Evolutionary conservation across 2,329 filamentous ascomycete genomes (phyloP).

Genomic region (Diplodia intermedia): DNA sequence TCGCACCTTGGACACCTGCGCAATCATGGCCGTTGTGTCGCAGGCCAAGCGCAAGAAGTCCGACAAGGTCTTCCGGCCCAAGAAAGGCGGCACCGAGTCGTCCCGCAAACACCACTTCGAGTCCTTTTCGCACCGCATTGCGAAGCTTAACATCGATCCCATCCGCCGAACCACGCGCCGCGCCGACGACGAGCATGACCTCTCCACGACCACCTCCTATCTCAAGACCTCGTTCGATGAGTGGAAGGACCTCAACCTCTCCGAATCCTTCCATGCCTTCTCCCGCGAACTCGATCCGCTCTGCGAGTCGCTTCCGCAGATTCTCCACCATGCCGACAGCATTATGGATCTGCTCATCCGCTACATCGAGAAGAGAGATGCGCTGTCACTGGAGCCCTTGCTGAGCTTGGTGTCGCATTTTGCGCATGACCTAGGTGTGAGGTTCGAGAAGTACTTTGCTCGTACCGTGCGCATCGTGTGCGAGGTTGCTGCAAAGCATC

Average conservation of each 20-base stretch:
- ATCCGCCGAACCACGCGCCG: slow-evolving; percentile 87
- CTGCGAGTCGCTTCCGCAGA: slow-evolving; percentile 88
- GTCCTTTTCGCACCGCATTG: slow-evolving; percentile 87
- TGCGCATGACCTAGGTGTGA: slow-evolving; percentile 86
- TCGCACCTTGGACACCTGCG: slow-evolving; percentile 11
- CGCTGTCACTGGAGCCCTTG: slow-evolving; percentile 82
- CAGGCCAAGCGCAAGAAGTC: slow-evolving; percentile 46
- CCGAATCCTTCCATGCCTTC: slow-evolving; percentile 80
- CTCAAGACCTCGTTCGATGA: slow-evolving; percentile 81
- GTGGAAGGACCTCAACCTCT: slow-evolving; percentile 92
- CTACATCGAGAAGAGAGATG: slow-evolving; percentile 79
- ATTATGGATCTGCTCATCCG: slow-evolving; percentile 80
- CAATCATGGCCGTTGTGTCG: slow-evolving; percentile 54
- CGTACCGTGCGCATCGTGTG: slow-evolving; percentile 77
- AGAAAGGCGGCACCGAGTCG: slow-evolving; percentile 73
- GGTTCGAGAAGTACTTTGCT: slow-evolving; percentile 89
- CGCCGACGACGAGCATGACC: slow-evolving; percentile 79
- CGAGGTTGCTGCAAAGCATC: slow-evolving; percentile 76
- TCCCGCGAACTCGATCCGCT: slow-evolving; percentile 75
- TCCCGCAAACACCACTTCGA: slow-evolving; percentile 89
- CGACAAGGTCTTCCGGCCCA: slow-evolving; percentile 69
- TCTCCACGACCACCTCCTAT: slow-evolving; percentile 80
- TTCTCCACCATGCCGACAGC: slow-evolving; percentile 85
- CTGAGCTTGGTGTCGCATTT: slow-evolving; percentile 89
- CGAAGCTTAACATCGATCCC: slow-evolving; percentile 91